phyloP scores from a whole-genome alignment of 129 eudicot genomes.

The Tagetes patula region DNA sequence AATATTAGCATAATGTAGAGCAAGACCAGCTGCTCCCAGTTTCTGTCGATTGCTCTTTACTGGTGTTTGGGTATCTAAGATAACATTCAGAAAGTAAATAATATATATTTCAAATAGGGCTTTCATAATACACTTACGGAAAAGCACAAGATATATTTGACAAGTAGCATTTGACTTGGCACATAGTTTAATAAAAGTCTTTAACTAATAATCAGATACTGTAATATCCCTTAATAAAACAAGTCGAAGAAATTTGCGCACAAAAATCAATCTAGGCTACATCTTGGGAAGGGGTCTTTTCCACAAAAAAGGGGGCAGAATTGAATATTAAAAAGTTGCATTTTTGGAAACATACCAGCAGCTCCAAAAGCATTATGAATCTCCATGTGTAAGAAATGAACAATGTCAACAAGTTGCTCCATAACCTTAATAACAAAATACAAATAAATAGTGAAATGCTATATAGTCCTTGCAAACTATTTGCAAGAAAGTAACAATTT shows the following conservation, averaged over 20 bases:
- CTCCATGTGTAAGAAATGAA: constrained; percentile 86
- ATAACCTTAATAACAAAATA: constrained; percentile 59
- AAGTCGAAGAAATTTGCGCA: background rate
- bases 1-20: constrained; percentile 94
- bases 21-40: constrained; percentile 94
- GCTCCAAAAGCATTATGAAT: constrained; percentile 80
- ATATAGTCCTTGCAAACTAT: background rate
- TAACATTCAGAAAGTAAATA: constrained; percentile 11
- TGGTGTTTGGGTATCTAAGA: constrained; percentile 64
- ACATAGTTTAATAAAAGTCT: background rate
- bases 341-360: constrained; percentile 46
- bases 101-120: background rate
- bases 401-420: constrained; percentile 98
- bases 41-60: constrained; percentile 55
- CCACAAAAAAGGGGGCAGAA: background rate
- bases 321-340: background rate
- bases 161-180: background rate
- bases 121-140: background rate
- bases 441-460: constrained; percentile 6
- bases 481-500: background rate
- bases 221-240: background rate
- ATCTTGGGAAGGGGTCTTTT: background rate
- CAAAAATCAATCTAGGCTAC: background rate
- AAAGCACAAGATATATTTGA: background rate
- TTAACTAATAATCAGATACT: background rate